Conservation (phyloP, 371 early-diverging fungal species). For the Mucor lusitanicus region DNA sequence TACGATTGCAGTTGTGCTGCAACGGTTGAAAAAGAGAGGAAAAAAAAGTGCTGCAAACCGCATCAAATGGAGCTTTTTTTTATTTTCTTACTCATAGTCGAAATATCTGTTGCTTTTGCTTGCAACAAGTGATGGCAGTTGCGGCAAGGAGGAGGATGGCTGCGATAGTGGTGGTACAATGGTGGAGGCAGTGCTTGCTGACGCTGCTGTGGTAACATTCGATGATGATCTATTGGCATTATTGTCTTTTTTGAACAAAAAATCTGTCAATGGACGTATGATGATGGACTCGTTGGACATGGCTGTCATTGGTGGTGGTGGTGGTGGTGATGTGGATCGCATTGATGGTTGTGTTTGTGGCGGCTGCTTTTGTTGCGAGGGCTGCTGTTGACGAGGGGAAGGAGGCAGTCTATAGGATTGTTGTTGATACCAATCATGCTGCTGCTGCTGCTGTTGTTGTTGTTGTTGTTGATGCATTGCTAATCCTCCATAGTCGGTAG, state of each 20-base stretch:
- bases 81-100: background rate
- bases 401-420: conserved; percentile 21
- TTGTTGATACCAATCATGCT: conserved; percentile 15
- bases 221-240: background rate
- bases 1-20: background rate
- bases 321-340: conserved; percentile 1
- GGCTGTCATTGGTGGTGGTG: too few relatives aligned
- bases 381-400: conserved; percentile 12
- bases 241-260: conserved; percentile 19
- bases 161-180: background rate
- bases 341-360: background rate
- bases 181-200: background rate
- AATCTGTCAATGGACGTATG: conserved; percentile 36
- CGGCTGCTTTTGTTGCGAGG: background rate
- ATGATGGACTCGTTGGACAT: conserved; percentile 20
- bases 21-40: background rate
- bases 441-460: conserved; percentile 4
- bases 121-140: background rate
- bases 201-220: background rate
- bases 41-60: background rate
- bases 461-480: conserved; percentile 1
- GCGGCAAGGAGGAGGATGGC: background rate
- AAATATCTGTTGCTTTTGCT: background rate
- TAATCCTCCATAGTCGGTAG: background rate
- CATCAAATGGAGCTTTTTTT: background rate